Evolutionary conservation across 371 early-diverging fungal species (phyloP).

Genomic region (Mucor mucedo): DNA sequence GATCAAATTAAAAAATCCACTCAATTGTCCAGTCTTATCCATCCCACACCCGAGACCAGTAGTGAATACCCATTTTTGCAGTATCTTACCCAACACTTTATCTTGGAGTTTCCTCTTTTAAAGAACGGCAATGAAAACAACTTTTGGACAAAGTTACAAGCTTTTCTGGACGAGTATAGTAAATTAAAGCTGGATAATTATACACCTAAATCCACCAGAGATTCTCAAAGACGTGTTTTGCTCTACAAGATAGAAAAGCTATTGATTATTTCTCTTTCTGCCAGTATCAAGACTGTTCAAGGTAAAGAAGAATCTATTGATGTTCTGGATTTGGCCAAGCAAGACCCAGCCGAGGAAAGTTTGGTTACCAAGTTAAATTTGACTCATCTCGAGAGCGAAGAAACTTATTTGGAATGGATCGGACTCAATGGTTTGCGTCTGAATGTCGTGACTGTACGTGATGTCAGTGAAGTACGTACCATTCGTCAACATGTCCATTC

Average conservation of each 20-base stretch:
- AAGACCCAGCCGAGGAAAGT: constrained; percentile 12
- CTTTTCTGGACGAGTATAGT: constrained; percentile 42
- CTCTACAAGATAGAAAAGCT: constrained; percentile 44
- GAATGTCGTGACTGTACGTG: constrained; percentile 30
- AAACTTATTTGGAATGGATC: constrained; percentile 33
- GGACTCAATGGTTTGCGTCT: constrained; percentile 31
- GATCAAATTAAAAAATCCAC: constrained; percentile 6
- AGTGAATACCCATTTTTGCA: constrained; percentile 38
- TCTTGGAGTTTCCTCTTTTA: constrained; percentile 47
- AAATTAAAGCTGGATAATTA: constrained; percentile 38
- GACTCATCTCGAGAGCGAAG: constrained; percentile 26
- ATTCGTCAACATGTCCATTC: constrained; percentile 36
- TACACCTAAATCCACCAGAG: constrained; percentile 30
- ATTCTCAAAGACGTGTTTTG: constrained; percentile 43
- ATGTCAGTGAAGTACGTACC: constrained; percentile 29
- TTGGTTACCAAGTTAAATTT: constrained; percentile 16
- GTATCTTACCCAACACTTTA: constrained; percentile 36
- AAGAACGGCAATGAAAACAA: constrained; percentile 33
- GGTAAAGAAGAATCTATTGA: constrained; percentile 48
- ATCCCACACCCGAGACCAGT: background rate
- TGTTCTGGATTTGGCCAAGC: constrained; percentile 1
- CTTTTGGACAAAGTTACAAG: constrained; percentile 43
- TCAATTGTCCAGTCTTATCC: constrained; percentile 2
- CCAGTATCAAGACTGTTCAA: constrained; percentile 46
- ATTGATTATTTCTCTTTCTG: constrained; percentile 39